phyloP scores from a whole-genome alignment of 202 grass and related monocot species.

The Panicum hallii region DNA sequence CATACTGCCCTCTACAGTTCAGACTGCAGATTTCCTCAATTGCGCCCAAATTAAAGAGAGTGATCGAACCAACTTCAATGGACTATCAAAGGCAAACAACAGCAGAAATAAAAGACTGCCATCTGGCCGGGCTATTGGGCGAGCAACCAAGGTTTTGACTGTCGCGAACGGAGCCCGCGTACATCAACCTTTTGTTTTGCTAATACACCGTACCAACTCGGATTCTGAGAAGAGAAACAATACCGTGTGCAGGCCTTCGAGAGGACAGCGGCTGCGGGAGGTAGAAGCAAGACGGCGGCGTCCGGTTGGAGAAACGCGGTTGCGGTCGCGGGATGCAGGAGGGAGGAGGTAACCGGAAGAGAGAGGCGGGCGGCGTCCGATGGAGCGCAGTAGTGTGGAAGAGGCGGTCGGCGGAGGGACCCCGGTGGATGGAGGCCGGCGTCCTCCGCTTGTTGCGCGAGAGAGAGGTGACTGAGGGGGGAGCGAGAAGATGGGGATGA shows the following conservation, averaged over 20 bases:
- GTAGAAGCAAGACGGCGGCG: not conserved
- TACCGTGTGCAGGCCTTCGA: not conserved
- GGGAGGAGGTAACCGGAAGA: not conserved
- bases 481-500: not conserved
- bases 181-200: not conserved
- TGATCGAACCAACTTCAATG: not conserved
- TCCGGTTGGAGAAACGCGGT: not conserved
- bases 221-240: not conserved
- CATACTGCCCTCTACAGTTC: no score
- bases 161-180: not conserved
- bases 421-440: not conserved
- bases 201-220: not conserved
- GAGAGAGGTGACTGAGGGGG: not conserved
- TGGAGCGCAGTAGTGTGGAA: not conserved
- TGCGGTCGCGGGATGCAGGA: not conserved
- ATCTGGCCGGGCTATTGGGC: not conserved
- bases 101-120: not conserved
- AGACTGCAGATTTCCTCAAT: not conserved
- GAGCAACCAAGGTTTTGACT: not conserved
- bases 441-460: not conserved
- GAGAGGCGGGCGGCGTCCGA: not conserved
- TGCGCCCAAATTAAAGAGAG: not conserved
- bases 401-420: not conserved
- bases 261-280: not conserved
- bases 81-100: not conserved